A percentile compares a stretch with the other conserved stretches of the same genome.
These are phyloP conservation scores for Rosa multiflora DNA, from an alignment of 306 rosid genomes.

Conservation along the genomic window DNA sequence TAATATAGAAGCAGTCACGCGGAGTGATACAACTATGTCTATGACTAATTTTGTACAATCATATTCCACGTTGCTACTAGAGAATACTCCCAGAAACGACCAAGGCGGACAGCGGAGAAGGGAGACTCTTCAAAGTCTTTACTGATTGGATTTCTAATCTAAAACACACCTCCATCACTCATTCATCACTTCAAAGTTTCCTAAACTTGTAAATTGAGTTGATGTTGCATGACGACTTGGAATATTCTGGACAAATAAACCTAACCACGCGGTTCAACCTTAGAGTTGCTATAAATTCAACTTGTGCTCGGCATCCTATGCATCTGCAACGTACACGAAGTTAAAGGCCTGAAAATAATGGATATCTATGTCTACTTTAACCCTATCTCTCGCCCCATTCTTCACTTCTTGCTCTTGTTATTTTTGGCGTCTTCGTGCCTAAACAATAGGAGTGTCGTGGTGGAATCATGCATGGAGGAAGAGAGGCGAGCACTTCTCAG, in stretches of 20 bases:
- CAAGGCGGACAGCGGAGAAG: too few relatives aligned
- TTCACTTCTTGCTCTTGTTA: background rate
- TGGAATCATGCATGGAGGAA: background rate
- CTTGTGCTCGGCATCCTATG: background rate
- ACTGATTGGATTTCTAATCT: too few relatives aligned
- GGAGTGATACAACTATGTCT: too few relatives aligned
- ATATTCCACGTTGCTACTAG: too few relatives aligned
- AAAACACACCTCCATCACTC: too few relatives aligned
- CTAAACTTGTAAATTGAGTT: background rate
- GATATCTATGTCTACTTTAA: background rate
- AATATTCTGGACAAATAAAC: too few relatives aligned
- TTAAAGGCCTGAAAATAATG: background rate
- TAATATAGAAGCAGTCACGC: too few relatives aligned
- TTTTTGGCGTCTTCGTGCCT: background rate
- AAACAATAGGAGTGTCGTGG: too few relatives aligned
- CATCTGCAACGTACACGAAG: background rate
- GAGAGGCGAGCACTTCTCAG: slow-evolving; percentile 7
- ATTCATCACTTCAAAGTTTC: too few relatives aligned
- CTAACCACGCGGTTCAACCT: background rate
- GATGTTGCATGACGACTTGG: background rate
- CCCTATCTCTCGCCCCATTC: background rate
- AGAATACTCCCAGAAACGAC: too few relatives aligned
- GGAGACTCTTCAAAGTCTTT: too few relatives aligned
- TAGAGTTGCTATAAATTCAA: background rate
- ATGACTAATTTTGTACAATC: too few relatives aligned